Evolutionary conservation across 1,139 yeast species (phyloP).

Genomic region (Geotrichum fermentans): DNA sequence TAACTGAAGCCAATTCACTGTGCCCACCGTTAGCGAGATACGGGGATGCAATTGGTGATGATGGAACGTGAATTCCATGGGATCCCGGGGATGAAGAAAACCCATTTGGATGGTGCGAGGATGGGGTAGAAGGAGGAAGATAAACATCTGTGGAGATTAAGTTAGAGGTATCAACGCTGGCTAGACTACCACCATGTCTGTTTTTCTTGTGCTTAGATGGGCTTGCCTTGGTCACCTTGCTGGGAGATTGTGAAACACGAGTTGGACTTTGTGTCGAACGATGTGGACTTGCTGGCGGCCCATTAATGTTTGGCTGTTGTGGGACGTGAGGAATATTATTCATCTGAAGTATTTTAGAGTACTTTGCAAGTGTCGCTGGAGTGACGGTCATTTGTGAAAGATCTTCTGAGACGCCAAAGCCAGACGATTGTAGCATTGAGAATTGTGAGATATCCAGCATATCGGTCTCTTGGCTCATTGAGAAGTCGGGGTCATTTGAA

Average conservation of each 20-base stretch:
- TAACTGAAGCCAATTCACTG: conserved; percentile 17
- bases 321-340: conserved; percentile 9
- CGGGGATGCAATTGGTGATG: conserved; percentile 18
- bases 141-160: conserved; percentile 18
- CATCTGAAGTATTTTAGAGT: conserved; percentile 25
- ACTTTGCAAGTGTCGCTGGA: conserved; percentile 31
- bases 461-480: conserved; percentile 4
- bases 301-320: conserved; percentile 11
- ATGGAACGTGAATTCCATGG: conserved; percentile 7
- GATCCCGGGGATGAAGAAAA: conserved; percentile 20
- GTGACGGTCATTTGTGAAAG: conserved; percentile 25
- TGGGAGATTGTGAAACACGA: conserved; percentile 17
- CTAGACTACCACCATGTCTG: conserved; percentile 19
- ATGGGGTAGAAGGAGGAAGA: conserved; percentile 23
- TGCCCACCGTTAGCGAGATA: conserved; percentile 10
- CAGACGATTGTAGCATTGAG: conserved; percentile 13
- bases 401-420: conserved; percentile 19
- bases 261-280: conserved; percentile 14
- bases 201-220: conserved; percentile 15
- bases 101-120: conserved; percentile 13
- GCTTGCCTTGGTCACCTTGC: conserved; percentile 15
- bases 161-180: conserved; percentile 15
- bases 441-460: conserved; percentile 16
- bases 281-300: conserved; percentile 8
- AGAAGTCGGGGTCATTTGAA: not conserved